Percentiles rank a stretch among this genome's conserved stretches.
These are phyloP conservation scores for Prunus yedoensis DNA, from an alignment of 331 rosid species.

Conservation along the genomic window DNA sequence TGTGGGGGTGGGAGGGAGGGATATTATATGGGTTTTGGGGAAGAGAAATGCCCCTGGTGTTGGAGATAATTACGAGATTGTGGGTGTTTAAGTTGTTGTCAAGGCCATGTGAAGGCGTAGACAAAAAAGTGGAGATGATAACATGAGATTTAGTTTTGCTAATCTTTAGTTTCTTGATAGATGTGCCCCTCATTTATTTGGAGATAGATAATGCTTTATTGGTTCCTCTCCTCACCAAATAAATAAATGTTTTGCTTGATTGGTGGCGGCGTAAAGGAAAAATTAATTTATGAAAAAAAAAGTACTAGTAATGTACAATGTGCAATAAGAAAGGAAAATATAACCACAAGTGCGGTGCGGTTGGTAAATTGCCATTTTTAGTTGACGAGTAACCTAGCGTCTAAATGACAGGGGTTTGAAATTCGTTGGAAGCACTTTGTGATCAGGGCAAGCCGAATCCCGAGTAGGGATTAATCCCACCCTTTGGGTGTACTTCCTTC, in stretches of 20 bases:
- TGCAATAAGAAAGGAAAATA: no score
- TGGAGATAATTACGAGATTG: slow-evolving; percentile 63
- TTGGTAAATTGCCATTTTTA: fast-evolving
- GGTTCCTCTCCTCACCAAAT: not conserved
- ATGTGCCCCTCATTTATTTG: not conserved
- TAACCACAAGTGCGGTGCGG: no score
- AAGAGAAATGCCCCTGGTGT: slow-evolving; percentile 22
- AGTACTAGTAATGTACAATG: no score
- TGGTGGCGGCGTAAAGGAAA: no score
- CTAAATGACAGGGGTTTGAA: fast-evolving
- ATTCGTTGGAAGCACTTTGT: no score
- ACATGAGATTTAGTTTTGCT: not conserved
- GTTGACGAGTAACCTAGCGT: fast-evolving
- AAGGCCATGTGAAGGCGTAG: slow-evolving; percentile 30
- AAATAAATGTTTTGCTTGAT: no score
- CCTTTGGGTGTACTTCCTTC: no score
- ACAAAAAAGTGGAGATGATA: not conserved
- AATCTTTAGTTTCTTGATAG: not conserved
- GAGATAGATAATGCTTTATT: slow-evolving; percentile 8
- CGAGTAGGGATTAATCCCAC: fast-evolving
- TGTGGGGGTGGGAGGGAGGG: no score
- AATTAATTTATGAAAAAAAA: no score
- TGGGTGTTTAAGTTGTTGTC: slow-evolving; percentile 5
- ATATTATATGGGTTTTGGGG: slow-evolving; percentile 1
- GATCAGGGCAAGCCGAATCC: fast-evolving